Evolutionary conservation across 192 early-diverging fungal species (phyloP).

Genomic region (Paraglomus occultum): DNA sequence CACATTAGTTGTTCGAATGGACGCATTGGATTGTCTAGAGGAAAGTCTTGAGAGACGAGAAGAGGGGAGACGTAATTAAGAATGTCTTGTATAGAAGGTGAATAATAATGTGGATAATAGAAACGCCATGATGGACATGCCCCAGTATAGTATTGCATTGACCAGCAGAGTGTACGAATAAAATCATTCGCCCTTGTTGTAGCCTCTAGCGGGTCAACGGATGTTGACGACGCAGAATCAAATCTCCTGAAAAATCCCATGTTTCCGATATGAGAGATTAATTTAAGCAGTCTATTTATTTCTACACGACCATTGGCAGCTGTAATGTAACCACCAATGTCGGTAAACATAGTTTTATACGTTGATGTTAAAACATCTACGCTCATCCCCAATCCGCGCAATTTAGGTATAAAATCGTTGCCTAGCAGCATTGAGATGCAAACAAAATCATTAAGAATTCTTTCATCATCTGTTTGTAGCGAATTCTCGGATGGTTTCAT

Average conservation of each 20-base stretch:
- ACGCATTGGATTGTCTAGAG: neutral
- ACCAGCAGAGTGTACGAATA: slow-evolving; percentile 12
- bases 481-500: neutral
- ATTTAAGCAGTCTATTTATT: neutral
- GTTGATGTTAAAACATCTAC: slow-evolving; percentile 12
- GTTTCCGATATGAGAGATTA: neutral
- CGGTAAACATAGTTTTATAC: neutral
- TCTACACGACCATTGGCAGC: slow-evolving; percentile 5
- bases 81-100: slow-evolving; percentile 19
- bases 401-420: slow-evolving; percentile 25
- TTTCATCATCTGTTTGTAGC: neutral
- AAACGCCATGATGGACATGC: slow-evolving; percentile 25
- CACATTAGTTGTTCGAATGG: slow-evolving; percentile 30
- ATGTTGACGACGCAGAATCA: neutral
- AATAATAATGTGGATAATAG: slow-evolving; percentile 25
- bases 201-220: neutral
- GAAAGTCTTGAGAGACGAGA: slow-evolving; percentile 12
- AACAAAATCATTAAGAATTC: slow-evolving; percentile 29
- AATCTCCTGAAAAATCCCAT: neutral
- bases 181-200: slow-evolving; percentile 27
- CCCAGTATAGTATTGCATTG: slow-evolving; percentile 23
- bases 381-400: slow-evolving; percentile 2
- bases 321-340: neutral
- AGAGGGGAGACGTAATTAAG: neutral
- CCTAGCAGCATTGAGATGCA: slow-evolving; percentile 25